Conservation (phyloP, 2,329 filamentous ascomycete genomes). For the Microsporum ferrugineum region DNA sequence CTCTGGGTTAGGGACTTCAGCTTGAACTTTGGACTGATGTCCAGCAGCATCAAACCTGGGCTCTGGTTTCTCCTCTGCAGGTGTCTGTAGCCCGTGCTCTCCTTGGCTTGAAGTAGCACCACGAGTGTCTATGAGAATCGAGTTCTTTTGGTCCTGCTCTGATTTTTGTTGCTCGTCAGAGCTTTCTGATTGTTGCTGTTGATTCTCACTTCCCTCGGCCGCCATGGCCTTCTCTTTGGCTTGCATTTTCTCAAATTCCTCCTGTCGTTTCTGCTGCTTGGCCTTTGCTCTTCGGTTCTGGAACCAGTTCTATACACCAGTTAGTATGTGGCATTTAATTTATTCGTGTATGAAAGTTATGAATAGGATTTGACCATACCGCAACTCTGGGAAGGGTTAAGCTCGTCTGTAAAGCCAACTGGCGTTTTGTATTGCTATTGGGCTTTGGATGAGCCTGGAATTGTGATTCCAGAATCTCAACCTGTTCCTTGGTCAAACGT, state of each 20-base stretch:
- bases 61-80: background rate
- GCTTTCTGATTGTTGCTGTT: background rate
- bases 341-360: background rate
- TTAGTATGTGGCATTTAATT: background rate
- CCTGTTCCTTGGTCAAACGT: slow-evolving; percentile 42
- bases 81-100: background rate
- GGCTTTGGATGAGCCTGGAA: slow-evolving; percentile 42
- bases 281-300: slow-evolving; percentile 43
- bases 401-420: slow-evolving; percentile 39
- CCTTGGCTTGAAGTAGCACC: background rate
- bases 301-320: slow-evolving; percentile 38
- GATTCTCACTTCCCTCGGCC: slow-evolving; percentile 7
- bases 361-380: slow-evolving; percentile 28
- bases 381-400: slow-evolving; percentile 40
- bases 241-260: slow-evolving; percentile 39
- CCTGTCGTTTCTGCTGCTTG: slow-evolving; percentile 41
- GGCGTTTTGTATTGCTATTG: slow-evolving; percentile 39
- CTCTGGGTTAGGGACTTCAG: background rate
- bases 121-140: background rate
- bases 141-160: background rate
- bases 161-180: slow-evolving; percentile 4
- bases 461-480: slow-evolving; percentile 39
- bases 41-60: background rate
- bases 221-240: slow-evolving; percentile 12
- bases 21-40: background rate